phyloP scores from a whole-genome alignment of 2,329 filamentous ascomycete genomes.

The Biscogniauxia mediterranea region DNA sequence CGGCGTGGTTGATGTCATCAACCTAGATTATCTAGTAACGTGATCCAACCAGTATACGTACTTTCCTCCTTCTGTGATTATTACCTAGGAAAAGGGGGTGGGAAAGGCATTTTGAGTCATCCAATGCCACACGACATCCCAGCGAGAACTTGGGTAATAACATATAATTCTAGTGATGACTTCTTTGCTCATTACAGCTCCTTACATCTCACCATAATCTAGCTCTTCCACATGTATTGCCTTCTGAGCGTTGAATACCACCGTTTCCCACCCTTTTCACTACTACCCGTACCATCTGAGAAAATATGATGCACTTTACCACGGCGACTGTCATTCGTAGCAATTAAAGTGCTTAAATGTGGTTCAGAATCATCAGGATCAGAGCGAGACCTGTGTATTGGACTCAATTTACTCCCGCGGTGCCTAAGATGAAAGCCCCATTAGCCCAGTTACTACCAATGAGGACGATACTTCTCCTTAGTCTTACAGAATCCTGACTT shows the following conservation, averaged over 20 bases:
- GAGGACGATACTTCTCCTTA: not conserved
- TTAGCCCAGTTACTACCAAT: not conserved
- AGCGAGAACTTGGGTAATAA: too few species aligned
- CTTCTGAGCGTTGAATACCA: not conserved
- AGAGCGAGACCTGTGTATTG: not conserved
- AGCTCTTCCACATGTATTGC: too few species aligned
- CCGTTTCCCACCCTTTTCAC: not conserved
- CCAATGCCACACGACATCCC: too few species aligned
- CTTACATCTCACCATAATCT: too few species aligned
- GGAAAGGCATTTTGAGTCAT: too few species aligned
- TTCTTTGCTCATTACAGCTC: too few species aligned
- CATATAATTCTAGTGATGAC: too few species aligned
- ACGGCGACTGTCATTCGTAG: not conserved
- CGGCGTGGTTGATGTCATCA: too few species aligned
- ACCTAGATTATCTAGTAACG: too few species aligned
- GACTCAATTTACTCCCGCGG: not conserved
- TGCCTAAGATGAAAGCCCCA: not conserved
- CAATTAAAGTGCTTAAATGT: not conserved
- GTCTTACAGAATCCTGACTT: not conserved
- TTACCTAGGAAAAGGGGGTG: too few species aligned
- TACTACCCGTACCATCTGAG: not conserved
- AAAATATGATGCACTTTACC: not conserved
- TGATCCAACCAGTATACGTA: too few species aligned
- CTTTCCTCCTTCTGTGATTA: too few species aligned
- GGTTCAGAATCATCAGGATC: not conserved